Conservation (phyloP, 2,329 filamentous ascomycete genomes). For the Pseudogymnoascus sp. region DNA sequence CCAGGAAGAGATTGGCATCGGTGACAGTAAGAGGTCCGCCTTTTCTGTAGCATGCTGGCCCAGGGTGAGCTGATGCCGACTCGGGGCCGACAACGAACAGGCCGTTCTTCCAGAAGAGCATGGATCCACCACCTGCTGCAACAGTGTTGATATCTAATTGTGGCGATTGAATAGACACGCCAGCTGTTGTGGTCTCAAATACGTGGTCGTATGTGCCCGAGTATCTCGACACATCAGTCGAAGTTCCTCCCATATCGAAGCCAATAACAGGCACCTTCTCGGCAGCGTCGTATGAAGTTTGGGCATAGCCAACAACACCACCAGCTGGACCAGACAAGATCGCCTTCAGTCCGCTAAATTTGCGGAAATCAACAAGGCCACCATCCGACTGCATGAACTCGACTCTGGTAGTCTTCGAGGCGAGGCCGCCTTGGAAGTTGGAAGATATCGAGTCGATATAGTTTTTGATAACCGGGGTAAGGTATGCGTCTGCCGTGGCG, state of each 20-base stretch:
- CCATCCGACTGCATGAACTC: constrained; percentile 59
- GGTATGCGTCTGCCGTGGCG: constrained; percentile 62
- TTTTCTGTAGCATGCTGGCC: constrained; percentile 85
- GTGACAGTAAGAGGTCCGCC: constrained; percentile 84
- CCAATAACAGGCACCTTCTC: constrained; percentile 62
- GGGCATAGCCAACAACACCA: constrained; percentile 61
- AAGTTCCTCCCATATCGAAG: constrained; percentile 64
- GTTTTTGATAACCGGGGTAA: constrained; percentile 61
- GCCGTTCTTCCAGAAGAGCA: constrained; percentile 62
- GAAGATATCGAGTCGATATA: constrained; percentile 59
- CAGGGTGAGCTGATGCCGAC: constrained; percentile 67
- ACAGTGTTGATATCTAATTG: constrained; percentile 74
- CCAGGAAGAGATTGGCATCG: constrained; percentile 81
- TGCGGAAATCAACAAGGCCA: constrained; percentile 41
- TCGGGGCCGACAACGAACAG: constrained; percentile 66
- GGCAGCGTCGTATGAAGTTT: constrained; percentile 56
- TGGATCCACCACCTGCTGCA: constrained; percentile 38
- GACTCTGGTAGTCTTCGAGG: constrained; percentile 55
- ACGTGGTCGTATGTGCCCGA: constrained; percentile 62
- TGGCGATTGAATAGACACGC: constrained; percentile 70
- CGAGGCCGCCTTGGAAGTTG: constrained; percentile 58
- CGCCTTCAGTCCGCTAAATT: constrained; percentile 56
- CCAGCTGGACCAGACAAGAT: constrained; percentile 63
- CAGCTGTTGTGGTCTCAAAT: constrained; percentile 72
- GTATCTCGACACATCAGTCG: constrained; percentile 62